Base-by-base conservation (phyloP, 2,329 filamentous ascomycete species). In the Alternaria infectoria region DNA sequence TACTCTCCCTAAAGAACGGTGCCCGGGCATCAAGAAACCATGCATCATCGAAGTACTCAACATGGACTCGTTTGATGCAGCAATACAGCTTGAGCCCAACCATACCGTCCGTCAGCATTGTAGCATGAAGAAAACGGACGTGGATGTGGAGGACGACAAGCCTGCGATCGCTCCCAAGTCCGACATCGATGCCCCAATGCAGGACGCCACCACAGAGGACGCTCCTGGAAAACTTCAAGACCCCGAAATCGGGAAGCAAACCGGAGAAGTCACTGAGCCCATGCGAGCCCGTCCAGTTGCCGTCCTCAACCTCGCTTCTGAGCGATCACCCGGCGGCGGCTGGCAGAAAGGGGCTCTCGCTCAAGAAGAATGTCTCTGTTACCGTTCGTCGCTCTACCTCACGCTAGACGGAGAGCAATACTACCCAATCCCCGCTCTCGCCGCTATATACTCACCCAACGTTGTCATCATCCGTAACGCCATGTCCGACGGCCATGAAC, bases 291-390 rank as follows among this genome's bases (percentile, higher is more conserved):
- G 47, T 19, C 81, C 81, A 8, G 84, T 90, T n/a, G 86, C 84
- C 30, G 83, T 91, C 23, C 81, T 92, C 62, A 92, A 91, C 71
- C 87, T 91, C 80, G 89, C 89, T 15, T 90, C 87, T 54, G 83
- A 86, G 50, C 69, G 76, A 4, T 76, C 72, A 13, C 83, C 87
- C 0, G 90, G 89, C n/a, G 90, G 90, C 19, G 89, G 88, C 17
- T 92, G 89, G 85, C 74, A 84, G 5, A 83, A 83, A 40, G 90
- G 90, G 36, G 83, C 88, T 58, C 77, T 86, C 28, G 89, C 90
- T 0, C 90, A 92, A 76, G 90, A 92, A 79, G 90, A 92, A 80
- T 85, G 86, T 3, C 82, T 92, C 7, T 92, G 89, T 79, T 89
- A 88, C 73, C 86, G 89, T 46, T 87, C 84, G 59, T 84, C 86